Conservation (phyloP, 2,329 filamentous ascomycete species). For the Tolypocladium guangdongense region DNA sequence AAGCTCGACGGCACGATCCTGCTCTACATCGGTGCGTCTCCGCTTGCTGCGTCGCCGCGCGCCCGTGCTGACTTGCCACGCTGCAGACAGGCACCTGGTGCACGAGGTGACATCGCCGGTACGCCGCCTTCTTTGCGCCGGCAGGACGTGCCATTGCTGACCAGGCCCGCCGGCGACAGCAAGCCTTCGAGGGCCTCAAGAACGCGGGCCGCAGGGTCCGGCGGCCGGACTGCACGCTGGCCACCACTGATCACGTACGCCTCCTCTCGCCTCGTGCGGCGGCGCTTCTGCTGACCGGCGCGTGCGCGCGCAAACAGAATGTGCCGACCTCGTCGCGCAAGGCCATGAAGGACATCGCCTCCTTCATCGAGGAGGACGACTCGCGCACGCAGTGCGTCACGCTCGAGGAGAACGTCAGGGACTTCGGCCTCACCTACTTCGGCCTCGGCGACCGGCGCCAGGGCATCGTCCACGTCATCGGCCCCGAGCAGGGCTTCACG, state of each 20-base stretch:
- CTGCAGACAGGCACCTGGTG: slow-evolving; percentile 78
- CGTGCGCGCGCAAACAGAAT: slow-evolving; percentile 50
- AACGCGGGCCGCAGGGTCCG: slow-evolving; percentile 82
- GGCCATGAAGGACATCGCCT: slow-evolving; percentile 83
- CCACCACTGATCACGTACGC: slow-evolving; percentile 89
- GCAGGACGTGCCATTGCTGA: background rate
- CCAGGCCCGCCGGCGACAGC: slow-evolving; percentile 34
- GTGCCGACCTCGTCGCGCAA: slow-evolving; percentile 87
- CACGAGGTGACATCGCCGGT: slow-evolving; percentile 97
- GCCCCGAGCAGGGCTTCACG: slow-evolving; percentile 96
- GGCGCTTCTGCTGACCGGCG: slow-evolving; percentile 6
- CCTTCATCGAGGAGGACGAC: slow-evolving; percentile 91
- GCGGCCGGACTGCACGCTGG: slow-evolving; percentile 91
- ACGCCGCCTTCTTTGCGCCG: slow-evolving; percentile 25
- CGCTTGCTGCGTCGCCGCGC: too few species aligned
- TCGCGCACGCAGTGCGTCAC: slow-evolving; percentile 90
- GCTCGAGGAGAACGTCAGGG: slow-evolving; percentile 93
- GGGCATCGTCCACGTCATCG: slow-evolving; percentile 97
- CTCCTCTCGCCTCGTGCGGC: too few species aligned
- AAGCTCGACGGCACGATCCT: slow-evolving; percentile 86
- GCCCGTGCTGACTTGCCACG: background rate
- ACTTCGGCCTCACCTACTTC: slow-evolving; percentile 94
- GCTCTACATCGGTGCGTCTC: slow-evolving; percentile 79
- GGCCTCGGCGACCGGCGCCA: slow-evolving; percentile 93
- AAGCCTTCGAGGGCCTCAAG: slow-evolving; percentile 93